Base-by-base conservation (phyloP, 2,329 filamentous ascomycete genomes). In the Periconia sp. region DNA sequence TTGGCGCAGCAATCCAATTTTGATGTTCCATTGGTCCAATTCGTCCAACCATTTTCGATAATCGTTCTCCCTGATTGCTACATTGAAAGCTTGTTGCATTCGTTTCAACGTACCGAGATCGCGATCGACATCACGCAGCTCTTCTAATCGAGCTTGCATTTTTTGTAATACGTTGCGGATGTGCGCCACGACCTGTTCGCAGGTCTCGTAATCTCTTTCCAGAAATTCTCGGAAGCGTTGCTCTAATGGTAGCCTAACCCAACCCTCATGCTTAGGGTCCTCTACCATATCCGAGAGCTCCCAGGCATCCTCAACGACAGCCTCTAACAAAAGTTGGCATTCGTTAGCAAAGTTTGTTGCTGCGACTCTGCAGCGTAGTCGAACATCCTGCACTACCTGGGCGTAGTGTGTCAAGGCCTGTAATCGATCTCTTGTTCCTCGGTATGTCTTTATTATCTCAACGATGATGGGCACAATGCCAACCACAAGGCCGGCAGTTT, bases 101-200 rank as follows among this genome's bases (percentile, higher is more conserved):
- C 23, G 23, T 27, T 27, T 27, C 23, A 27, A 27, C 8, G 23
- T 27, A 8, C 23, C 23, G 23, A 8, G 23, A 3, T 27, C 23
- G 8, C 8, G 5, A 8, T 27, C 8, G 8, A 27, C 8, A 27
- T 27, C 8, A 8, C 23, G 23, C 23, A 27, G 8, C 3, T 3
- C 23, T 27, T 27, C 23, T 27, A 27, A 27, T 5, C 23, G 23
- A 27, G 23, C 3, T 8, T 27, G 23, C 23, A 8, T 54, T 13
- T 44, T 31, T 6, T 50, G 54, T 13, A 56, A 35, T 27, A 50
- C 31, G 33, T 56, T 47, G 14, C 54, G 54, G 43, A 56, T 54
- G 17, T 31, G 50, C 11, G 53, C 13, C 17, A 54, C 54, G 9
- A 56, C 30, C 42, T 47, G 37, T 20, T 56, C 51, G 35, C 44